These are phyloP conservation scores for Rhizoctonia solani DNA, from an alignment of 1,284 basidiomycete genomes.

Conservation along the genomic window DNA sequence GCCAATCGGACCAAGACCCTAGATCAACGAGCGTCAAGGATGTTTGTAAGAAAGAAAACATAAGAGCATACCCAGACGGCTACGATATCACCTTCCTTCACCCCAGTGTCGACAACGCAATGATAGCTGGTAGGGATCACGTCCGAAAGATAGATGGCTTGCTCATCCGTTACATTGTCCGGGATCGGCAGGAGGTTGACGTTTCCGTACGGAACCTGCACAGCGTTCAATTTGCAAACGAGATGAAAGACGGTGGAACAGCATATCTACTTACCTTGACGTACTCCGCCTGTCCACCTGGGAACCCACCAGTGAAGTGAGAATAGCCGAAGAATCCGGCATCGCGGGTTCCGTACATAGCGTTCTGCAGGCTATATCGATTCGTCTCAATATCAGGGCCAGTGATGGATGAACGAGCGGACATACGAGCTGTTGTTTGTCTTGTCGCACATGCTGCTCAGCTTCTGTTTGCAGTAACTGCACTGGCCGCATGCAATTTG, in stretches of 20 bases:
- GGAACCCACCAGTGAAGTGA: slow-evolving; percentile 74
- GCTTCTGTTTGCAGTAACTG: slow-evolving; percentile 70
- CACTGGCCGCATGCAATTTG: slow-evolving; percentile 79
- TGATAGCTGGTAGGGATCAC: slow-evolving; percentile 78
- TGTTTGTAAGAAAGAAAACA: not conserved
- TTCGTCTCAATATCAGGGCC: not conserved
- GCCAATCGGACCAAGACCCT: slow-evolving; percentile 68
- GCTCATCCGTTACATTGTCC: slow-evolving; percentile 50
- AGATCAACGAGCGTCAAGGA: not conserved
- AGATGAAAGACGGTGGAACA: not conserved
- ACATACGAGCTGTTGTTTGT: slow-evolving; percentile 69
- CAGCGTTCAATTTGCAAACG: slow-evolving; percentile 40
- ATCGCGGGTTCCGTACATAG: slow-evolving; percentile 69
- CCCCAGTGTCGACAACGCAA: slow-evolving; percentile 67
- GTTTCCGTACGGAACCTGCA: slow-evolving; percentile 68
- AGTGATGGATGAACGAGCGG: not conserved
- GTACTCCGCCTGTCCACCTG: slow-evolving; percentile 73
- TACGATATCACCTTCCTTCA: slow-evolving; percentile 66
- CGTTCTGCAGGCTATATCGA: slow-evolving; percentile 55
- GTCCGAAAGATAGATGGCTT: slow-evolving; percentile 66
- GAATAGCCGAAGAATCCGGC: slow-evolving; percentile 78
- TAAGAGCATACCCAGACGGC: slow-evolving; percentile 61
- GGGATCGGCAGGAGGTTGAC: slow-evolving; percentile 74
- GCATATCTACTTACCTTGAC: slow-evolving; percentile 44
- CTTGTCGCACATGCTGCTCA: slow-evolving; percentile 71